Evolutionary conservation across 495 filamentous ascomycete species (phyloP).

Genomic region (Polyplosphaeria fusca): DNA sequence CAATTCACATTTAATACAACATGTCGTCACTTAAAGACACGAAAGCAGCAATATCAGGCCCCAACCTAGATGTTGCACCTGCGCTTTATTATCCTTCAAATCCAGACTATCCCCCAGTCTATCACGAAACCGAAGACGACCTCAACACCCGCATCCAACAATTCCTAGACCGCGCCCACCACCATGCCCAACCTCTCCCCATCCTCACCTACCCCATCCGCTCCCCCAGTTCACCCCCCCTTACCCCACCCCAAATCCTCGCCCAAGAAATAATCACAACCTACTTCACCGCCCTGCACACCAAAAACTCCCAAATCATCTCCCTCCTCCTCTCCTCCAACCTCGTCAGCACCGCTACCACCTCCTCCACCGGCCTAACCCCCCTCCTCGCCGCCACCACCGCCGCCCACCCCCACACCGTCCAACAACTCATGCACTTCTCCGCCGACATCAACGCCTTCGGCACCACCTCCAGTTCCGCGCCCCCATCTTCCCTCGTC

Average conservation of each 20-base stretch:
- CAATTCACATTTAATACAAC: too few relatives aligned
- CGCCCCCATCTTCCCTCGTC: too few relatives aligned
- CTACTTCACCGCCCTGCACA: constrained; percentile 17
- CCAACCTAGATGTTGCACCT: too few relatives aligned
- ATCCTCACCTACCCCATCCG: background rate
- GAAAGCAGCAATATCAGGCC: too few relatives aligned
- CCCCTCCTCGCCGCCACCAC: constrained; percentile 24
- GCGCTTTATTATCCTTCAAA: too few relatives aligned
- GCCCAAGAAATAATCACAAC: constrained; percentile 14
- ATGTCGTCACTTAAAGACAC: too few relatives aligned
- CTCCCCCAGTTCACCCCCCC: background rate
- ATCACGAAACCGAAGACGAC: background rate
- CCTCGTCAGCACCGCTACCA: constrained; percentile 22
- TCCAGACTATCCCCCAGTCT: background rate
- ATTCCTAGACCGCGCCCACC: background rate
- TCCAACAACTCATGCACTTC: constrained; percentile 26
- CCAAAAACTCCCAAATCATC: constrained; percentile 22
- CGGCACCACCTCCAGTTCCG: constrained; percentile 2
- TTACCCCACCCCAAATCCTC: background rate
- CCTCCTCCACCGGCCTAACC: constrained; percentile 7
- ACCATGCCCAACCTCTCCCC: background rate
- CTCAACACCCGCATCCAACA: background rate
- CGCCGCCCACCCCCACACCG: constrained; percentile 18
- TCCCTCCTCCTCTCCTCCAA: constrained; percentile 12
- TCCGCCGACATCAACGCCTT: constrained; percentile 23